These are phyloP conservation scores for Trametes cubensis DNA, from an alignment of 768 basidiomycete genomes.

Conservation along the genomic window DNA sequence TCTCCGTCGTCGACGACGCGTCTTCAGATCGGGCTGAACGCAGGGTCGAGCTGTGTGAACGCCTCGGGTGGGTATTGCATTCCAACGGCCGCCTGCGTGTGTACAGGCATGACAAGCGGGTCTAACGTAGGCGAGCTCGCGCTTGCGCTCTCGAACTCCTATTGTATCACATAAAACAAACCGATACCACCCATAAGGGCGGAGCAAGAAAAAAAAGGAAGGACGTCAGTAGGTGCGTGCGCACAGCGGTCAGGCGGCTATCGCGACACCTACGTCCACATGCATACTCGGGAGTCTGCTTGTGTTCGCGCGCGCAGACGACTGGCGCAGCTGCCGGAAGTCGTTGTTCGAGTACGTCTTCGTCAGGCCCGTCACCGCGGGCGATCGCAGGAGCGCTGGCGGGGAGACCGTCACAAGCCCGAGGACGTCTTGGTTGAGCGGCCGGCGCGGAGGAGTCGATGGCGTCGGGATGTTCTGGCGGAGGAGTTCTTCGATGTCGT, in stretches of 20 bases:
- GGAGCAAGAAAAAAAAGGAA: not conserved
- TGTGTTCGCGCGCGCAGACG: constrained; percentile 77
- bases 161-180: constrained; percentile 15
- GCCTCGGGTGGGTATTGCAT: constrained; percentile 29
- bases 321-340: constrained; percentile 74
- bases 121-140: constrained; percentile 35
- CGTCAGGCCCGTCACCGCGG: constrained; percentile 75
- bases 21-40: constrained; percentile 31
- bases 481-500: constrained; percentile 52
- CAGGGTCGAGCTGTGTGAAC: constrained; percentile 29
- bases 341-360: constrained; percentile 84
- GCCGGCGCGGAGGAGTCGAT: constrained; percentile 55
- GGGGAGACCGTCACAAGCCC: constrained; percentile 70
- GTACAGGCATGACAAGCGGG: constrained; percentile 30
- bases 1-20: not conserved
- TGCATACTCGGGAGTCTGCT: constrained; percentile 87
- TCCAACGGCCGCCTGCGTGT: constrained; percentile 15
- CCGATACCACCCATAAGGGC: not conserved
- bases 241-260: constrained; percentile 32
- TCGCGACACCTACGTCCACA: constrained; percentile 59
- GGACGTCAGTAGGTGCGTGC: constrained; percentile 15
- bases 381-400: constrained; percentile 69
- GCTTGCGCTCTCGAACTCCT: constrained; percentile 40
- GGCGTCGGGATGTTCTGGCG: constrained; percentile 44
- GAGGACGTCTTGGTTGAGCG: constrained; percentile 58